Conservation (phyloP, 257 asterid genomes). For the Voacanga thouarsii region DNA sequence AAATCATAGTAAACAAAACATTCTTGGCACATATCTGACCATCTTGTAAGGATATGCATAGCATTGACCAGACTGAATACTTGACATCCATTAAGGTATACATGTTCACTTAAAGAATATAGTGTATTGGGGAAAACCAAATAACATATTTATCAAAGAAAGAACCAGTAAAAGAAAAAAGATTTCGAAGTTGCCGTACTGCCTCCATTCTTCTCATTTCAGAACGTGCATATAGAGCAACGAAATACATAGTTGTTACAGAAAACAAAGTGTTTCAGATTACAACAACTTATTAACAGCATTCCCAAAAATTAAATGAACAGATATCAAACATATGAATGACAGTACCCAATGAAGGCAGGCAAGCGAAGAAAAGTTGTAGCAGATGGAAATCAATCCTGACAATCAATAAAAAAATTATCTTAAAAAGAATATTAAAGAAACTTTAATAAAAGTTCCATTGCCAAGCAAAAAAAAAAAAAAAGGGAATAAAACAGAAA, state of each 20-base stretch:
- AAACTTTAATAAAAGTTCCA: slow-evolving; percentile 3
- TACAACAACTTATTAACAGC: slow-evolving; percentile 6
- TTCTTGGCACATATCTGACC: not conserved
- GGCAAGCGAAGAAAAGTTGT: slow-evolving; percentile 77
- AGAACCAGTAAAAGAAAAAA: not conserved
- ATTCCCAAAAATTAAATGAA: slow-evolving; percentile 10
- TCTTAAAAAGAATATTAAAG: slow-evolving; percentile 2
- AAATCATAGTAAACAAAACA: not conserved
- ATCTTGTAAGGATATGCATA: not conserved
- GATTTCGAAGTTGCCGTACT: slow-evolving; percentile 38
- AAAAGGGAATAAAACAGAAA: not conserved
- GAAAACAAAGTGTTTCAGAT: slow-evolving; percentile 13
- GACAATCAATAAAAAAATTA: slow-evolving; percentile 20
- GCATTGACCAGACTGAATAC: not conserved
- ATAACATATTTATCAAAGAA: not conserved
- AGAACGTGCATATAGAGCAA: slow-evolving; percentile 90
- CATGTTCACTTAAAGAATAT: not conserved
- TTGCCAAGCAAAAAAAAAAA: not conserved
- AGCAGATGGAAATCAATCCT: slow-evolving; percentile 95
- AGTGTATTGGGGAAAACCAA: not conserved
- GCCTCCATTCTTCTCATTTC: slow-evolving; percentile 95
- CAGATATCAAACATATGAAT: slow-evolving; percentile 6
- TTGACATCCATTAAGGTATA: not conserved
- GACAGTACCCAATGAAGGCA: slow-evolving; percentile 85
- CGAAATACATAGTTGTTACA: slow-evolving; percentile 85